Conservation (phyloP, 129 eudicot genomes). For the Chrysanthemum lavandulifolium region DNA sequence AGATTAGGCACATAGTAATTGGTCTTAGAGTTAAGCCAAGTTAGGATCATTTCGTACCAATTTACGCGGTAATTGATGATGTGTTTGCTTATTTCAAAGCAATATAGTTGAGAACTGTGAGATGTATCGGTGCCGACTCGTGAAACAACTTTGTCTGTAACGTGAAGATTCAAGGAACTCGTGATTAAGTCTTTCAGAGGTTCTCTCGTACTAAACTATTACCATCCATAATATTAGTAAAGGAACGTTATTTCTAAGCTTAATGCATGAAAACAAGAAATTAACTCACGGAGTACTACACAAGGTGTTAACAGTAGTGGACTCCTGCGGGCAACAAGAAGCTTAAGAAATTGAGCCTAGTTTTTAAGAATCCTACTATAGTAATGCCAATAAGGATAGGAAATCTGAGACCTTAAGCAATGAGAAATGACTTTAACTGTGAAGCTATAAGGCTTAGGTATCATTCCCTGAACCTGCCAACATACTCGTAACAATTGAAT, state of each 20-base stretch:
- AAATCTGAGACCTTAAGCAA: background rate
- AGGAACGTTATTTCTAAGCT: constrained; percentile 13
- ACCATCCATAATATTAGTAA: constrained; percentile 8
- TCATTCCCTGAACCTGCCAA: too few relatives aligned
- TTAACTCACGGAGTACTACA: constrained; percentile 7
- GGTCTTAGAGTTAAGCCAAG: too few relatives aligned
- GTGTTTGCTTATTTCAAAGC: too few relatives aligned
- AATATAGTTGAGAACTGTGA: too few relatives aligned
- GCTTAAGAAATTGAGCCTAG: background rate
- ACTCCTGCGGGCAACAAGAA: background rate
- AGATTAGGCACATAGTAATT: too few relatives aligned
- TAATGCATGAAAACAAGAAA: constrained; percentile 18
- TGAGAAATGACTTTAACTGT: background rate
- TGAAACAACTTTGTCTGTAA: too few relatives aligned
- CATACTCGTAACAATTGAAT: too few relatives aligned
- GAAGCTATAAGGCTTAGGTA: background rate
- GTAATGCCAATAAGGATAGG: background rate
- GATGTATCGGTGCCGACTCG: too few relatives aligned
- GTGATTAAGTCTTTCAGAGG: too few relatives aligned
- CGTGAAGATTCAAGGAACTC: too few relatives aligned
- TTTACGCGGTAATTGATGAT: too few relatives aligned
- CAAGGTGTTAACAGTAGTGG: background rate
- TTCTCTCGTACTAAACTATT: background rate
- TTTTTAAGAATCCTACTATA: background rate
- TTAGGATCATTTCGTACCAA: too few relatives aligned